Evolutionary conservation across 441 rosid genomes (phyloP), one percentile per base, ranked within the genome.

Genomic region (Corymbia citriodora): DNA sequence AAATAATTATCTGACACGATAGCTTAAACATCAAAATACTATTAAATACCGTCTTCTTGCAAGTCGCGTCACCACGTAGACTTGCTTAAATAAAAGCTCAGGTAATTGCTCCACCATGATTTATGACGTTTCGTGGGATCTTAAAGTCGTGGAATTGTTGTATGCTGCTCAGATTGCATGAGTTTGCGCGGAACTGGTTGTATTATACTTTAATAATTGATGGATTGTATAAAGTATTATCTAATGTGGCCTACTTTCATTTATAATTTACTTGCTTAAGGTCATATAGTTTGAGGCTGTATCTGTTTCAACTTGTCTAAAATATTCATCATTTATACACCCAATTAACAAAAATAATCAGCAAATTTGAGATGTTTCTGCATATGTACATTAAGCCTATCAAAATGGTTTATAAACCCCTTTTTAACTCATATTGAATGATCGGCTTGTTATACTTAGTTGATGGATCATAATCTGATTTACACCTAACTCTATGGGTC

Each of bases 141-240:
- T 70, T 70, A 65, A 65, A 65, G 36, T 65, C 72, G 0, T 3
- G 31, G 45, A 40, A 40, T 40, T 14, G 55, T 53, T 14, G 55
- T 13, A 17, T 53, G 55, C 18, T 53, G 16, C 55, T 53, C 55
- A 53, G 55, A 53, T 53, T 53, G 55, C 16, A 14, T 53, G 55
- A 53, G 55, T n/a, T 65, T 0, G 19, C 36, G 0, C 4, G 10
- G 0, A 36, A 65, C 36, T 65, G 14, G 14, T 7, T 65, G 10
- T 2, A 29, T 4, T 65, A n/a, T 2, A 65, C 10, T 65, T 29
- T 65, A 15, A 13, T 7, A 29, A n/a, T n/a, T 65, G 72, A 65
- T n/a, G 72, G 72, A 65, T 7, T 65, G 36, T 65, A n/a, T 65
- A 15, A n/a, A 14, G 10, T 65, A 65, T 65, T 65, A 65, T 65